Conservation (phyloP, 2,329 filamentous ascomycete species). For the Chrysoporthe deuterocubensis region DNA sequence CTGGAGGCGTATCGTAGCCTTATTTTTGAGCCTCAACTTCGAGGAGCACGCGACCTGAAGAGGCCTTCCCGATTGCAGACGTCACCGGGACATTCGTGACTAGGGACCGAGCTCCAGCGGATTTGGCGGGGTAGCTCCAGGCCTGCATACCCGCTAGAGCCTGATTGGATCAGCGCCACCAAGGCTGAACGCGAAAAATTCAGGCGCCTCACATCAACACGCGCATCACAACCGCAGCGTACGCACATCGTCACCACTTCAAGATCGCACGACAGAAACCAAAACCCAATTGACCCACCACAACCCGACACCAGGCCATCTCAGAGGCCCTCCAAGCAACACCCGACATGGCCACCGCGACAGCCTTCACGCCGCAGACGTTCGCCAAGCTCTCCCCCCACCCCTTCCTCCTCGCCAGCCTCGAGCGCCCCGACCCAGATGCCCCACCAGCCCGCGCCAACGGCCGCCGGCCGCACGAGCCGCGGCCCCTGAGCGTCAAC, state of each 20-base stretch:
- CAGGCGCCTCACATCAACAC: constrained; percentile 1
- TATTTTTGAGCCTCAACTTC: background rate
- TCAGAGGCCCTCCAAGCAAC: constrained; percentile 3
- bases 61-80: constrained; percentile 20
- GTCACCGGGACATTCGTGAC: constrained; percentile 2
- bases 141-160: constrained; percentile 24
- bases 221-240: constrained; percentile 1
- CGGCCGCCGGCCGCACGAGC: constrained; percentile 71
- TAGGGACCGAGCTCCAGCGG: background rate
- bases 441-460: constrained; percentile 73
- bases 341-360: constrained; percentile 40
- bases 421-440: constrained; percentile 51
- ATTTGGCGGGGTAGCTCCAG: constrained; percentile 25
- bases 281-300: background rate
- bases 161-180: constrained; percentile 26
- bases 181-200: constrained; percentile 25
- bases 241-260: constrained; percentile 10
- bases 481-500: constrained; percentile 76
- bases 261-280: constrained; percentile 2
- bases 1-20: background rate
- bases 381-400: constrained; percentile 91
- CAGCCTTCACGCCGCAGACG: constrained; percentile 63
- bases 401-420: constrained; percentile 87
- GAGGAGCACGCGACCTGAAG: background rate
- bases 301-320: background rate